Evolutionary conservation across 177 flowering plant species (phyloP), one percentile per base, ranked within the genome.

Genomic region (Vitis hybrid): DNA sequence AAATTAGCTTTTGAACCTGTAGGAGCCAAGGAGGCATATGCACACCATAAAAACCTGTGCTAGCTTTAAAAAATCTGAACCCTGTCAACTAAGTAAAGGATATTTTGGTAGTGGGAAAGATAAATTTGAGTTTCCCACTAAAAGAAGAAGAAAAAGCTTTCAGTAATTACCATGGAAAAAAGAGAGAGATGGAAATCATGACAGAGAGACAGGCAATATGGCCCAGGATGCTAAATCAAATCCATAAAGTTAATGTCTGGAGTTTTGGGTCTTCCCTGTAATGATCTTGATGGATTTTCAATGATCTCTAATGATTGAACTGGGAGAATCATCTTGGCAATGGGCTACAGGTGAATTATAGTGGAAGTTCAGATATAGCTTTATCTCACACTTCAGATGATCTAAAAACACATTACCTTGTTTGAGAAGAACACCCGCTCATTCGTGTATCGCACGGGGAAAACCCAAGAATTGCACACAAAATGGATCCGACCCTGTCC

Each of bases 381-480:
- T 30, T 66, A 3, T 5, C 17, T 23, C 8, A 55, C 34, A 11
- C 39, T 17, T 21, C 14, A 18, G 49, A 11, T 56, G 51, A 6
- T 32, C 34, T 62, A 17, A 15, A 11, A 45, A 32, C 49, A 39
- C 52, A 3, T 65, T 81, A 92, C 98, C 98, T 87, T 84, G 74
- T 92, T 92, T 2, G 87, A 61, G 67, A 94, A 94, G 88, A 94
- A 94, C n/a, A 94, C 82, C 2, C 99, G 91, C 19, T 87, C 72
- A 32, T 85, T 76, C 6, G 73, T 81, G 84, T 90, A 92, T 0
- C 79, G 78, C 4, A 79, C 70, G 0, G 94, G 97, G 68, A 90
- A 92, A 51, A 92, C 89, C 97, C 97, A 92, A 32, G 97, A 91
- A 70, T 90, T 85, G 83, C 97, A 91, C 11, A 90, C 76, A 61